A percentile compares a stretch with the other conserved stretches of the same genome.
Conservation (phyloP, 805 yeast genomes). For the Saturnispora dispora region DNA sequence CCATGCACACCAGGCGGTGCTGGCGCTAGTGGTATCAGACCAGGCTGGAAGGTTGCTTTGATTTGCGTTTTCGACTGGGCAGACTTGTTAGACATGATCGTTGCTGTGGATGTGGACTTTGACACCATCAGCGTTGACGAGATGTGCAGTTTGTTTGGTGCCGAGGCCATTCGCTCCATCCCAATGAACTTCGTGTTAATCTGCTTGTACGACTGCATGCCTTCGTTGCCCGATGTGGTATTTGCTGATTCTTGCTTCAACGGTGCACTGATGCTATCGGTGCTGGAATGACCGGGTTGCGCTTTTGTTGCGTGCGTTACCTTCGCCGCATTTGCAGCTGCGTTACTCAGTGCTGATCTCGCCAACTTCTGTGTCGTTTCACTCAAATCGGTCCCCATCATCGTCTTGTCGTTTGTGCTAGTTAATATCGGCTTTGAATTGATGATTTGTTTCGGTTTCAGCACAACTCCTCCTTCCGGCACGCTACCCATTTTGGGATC, state of each 20-base stretch:
- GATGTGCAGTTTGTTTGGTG: background rate
- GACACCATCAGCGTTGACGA: background rate
- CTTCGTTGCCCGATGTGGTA: background rate
- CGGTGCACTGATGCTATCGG: background rate
- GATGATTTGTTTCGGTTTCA: background rate
- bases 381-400: conserved; percentile 2
- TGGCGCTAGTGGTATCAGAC: conserved; percentile 5
- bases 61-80: background rate
- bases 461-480: background rate
- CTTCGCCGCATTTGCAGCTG: background rate
- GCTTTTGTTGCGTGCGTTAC: background rate
- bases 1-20: conserved; percentile 9
- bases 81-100: background rate
- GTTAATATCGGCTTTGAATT: background rate
- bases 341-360: conserved; percentile 4
- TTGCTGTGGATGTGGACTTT: conserved; percentile 1
- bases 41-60: conserved; percentile 4
- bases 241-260: background rate
- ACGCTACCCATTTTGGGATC: background rate
- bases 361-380: conserved; percentile 7
- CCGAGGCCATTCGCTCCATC: background rate
- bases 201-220: conserved; percentile 29
- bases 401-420: background rate
- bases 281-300: background rate
- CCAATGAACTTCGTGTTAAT: background rate